Evolutionary conservation across 305 asterid species (phyloP).

Genomic region (Fraxinus sp.): DNA sequence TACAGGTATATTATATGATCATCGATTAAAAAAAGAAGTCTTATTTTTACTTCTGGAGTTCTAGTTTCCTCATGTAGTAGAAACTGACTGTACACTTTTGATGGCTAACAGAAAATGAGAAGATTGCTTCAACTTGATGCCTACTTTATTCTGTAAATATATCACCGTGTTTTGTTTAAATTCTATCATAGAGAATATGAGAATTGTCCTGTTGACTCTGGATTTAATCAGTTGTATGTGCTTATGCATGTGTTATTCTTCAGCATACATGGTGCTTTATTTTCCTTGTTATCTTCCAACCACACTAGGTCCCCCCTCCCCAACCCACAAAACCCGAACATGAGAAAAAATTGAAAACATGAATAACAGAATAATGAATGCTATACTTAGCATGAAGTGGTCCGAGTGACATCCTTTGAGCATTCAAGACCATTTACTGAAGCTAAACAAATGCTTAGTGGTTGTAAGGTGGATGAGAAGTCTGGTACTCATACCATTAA

Average conservation of each 20-base stretch:
- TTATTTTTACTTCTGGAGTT: background rate
- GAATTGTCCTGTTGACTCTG: background rate
- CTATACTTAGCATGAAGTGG: background rate
- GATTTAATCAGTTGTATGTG: background rate
- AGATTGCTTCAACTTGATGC: background rate
- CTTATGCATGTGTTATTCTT: background rate
- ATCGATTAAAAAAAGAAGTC: background rate
- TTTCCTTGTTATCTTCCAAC: background rate
- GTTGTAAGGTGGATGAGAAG: background rate
- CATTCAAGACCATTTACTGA: background rate
- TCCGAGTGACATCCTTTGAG: background rate
- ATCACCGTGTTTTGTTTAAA: background rate
- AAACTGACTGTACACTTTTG: background rate
- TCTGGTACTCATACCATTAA: background rate
- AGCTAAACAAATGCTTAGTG: background rate
- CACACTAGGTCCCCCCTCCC: background rate
- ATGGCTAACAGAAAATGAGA: background rate
- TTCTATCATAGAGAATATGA: background rate
- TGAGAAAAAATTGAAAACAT: background rate
- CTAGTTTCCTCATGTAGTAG: background rate
- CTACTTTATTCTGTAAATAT: background rate
- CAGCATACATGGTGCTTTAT: background rate
- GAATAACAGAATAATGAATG: background rate
- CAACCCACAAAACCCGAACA: background rate
- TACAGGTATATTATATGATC: constrained; percentile 36